A percentile compares a stretch with the other conserved stretches of the same genome.
Evolutionary conservation across 805 yeast species (phyloP).

Genomic region (Clavispora vitiphila): DNA sequence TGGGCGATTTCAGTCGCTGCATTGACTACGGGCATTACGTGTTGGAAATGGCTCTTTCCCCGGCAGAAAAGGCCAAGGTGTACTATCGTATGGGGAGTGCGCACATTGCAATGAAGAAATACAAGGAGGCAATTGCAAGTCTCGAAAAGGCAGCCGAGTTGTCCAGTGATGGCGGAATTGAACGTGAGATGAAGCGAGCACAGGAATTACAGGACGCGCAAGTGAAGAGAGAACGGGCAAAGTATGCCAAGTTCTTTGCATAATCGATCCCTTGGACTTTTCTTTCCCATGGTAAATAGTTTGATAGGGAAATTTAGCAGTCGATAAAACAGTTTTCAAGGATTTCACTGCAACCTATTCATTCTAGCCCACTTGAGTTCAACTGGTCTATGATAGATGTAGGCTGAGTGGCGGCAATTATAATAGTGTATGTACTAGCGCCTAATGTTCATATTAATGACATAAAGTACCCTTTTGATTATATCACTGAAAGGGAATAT

Average conservation of each 20-base stretch:
- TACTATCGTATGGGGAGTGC: constrained; percentile 51
- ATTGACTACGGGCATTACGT: constrained; percentile 52
- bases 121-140: constrained; percentile 45
- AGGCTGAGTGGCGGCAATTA: no score
- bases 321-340: no score
- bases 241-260: constrained; percentile 59
- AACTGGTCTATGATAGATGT: no score
- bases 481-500: no score
- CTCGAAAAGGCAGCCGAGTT: constrained; percentile 39
- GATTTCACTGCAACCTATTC: no score
- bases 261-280: no score
- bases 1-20: constrained; percentile 44
- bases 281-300: no score
- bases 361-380: no score
- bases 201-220: constrained; percentile 36
- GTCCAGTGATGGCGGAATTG: constrained; percentile 46
- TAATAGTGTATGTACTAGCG: no score
- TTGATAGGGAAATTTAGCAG: no score
- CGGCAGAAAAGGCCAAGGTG: constrained; percentile 52
- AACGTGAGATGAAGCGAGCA: constrained; percentile 37
- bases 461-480: no score
- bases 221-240: constrained; percentile 48
- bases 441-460: no score
- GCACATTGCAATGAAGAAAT: constrained; percentile 39
- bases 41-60: constrained; percentile 43